Evolutionary conservation across 139 green algal genomes (phyloP), one percentile per base, ranked within the genome.

Genomic region (Ettlia oleoabundans): DNA sequence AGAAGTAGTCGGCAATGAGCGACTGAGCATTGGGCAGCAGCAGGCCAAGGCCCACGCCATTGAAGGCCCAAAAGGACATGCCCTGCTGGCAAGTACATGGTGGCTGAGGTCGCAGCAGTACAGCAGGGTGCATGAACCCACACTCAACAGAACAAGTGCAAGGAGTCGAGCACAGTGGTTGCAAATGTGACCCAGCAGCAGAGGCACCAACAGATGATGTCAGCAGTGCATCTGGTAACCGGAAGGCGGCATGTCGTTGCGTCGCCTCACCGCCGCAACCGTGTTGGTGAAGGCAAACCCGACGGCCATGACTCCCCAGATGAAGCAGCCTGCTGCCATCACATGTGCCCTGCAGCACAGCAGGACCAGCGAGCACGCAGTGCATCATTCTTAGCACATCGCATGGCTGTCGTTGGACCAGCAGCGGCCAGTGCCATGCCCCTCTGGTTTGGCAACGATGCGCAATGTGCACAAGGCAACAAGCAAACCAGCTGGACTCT

Each of bases 281-380:
- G 15, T 83, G 47, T 38, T 52, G 22, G 70, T 64, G 61, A 78
- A 63, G 18, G 81, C 80, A 69, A 96, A 93, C n/a, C 85, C 84
- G 13, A 67, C 73, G 28, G 89, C 90, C 89, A 95, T 94, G 55
- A 87, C 62, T 19, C 90, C 92, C 92, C 92, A 96, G 3, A 96
- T 78, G 61, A 93, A 83, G 55, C 87, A 92, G 30, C 92, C 92
- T 2, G 68, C 76, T 21, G 85, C 81, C 35, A 93, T 89, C n/a
- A 95, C 90, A 33, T 66, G 40, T 1, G 86, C 80, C 41, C 75
- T 81, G 75, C 55, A 58, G 15, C 47, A 58, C 47, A 58, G 47
- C 47, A 10, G 47, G n/a, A n/a, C n/a, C n/a, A n/a, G n/a, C n/a
- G n/a, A n/a, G n/a, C n/a, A n/a, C n/a, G n/a, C n/a, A n/a, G n/a